phyloP scores from a whole-genome alignment of 495 filamentous ascomycete species.

The Talaromyces liani region DNA sequence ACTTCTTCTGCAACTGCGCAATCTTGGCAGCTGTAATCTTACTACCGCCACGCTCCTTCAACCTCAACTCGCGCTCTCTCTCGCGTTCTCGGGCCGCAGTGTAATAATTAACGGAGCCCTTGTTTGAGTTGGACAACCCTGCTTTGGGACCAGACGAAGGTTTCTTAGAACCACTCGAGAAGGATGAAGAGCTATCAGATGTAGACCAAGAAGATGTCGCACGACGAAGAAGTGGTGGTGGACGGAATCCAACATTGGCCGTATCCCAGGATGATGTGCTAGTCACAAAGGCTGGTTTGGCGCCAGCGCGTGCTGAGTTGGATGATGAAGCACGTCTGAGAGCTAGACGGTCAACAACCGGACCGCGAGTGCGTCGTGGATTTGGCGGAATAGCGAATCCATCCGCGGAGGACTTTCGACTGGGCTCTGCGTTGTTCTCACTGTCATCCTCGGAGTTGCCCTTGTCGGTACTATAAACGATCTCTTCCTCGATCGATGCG shows the following conservation, averaged over 20 bases:
- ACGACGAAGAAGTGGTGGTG: constrained; percentile 70
- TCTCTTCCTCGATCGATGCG: constrained; percentile 30
- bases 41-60: constrained; percentile 33
- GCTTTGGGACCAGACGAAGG: constrained; percentile 30
- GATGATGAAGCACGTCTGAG: constrained; percentile 61
- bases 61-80: constrained; percentile 51
- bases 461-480: constrained; percentile 19
- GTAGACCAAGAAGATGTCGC: constrained; percentile 51
- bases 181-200: constrained; percentile 25
- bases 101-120: constrained; percentile 75
- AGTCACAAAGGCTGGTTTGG: constrained; percentile 56
- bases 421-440: constrained; percentile 27
- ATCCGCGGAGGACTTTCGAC: constrained; percentile 18
- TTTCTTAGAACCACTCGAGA: constrained; percentile 26
- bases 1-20: constrained; percentile 20
- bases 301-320: constrained; percentile 34
- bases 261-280: constrained; percentile 26
- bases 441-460: constrained; percentile 33
- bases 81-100: constrained; percentile 67
- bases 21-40: constrained; percentile 22
- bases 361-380: constrained; percentile 42
- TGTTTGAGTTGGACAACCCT: constrained; percentile 53
- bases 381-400: constrained; percentile 30
- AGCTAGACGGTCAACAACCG: constrained; percentile 74
- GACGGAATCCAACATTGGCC: constrained; percentile 51